Evolutionary conservation across 352 stramenopile species (phyloP).

Genomic region (Phytopythium sindhum): DNA sequence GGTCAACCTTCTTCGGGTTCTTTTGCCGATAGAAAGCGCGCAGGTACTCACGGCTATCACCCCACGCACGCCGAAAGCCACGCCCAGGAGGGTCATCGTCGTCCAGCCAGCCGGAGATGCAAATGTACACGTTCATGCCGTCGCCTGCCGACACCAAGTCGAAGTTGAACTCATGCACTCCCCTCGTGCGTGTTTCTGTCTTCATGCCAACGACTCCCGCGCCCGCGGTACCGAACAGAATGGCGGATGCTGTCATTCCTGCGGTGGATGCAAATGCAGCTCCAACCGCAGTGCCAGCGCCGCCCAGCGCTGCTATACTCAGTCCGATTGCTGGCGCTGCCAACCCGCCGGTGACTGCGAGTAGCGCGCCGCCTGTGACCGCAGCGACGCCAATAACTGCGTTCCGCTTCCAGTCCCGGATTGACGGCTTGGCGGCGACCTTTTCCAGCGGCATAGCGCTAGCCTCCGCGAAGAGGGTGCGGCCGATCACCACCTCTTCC

Average conservation of each 20-base stretch:
- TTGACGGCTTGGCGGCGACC: slow-evolving; percentile 38
- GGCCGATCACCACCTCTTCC: slow-evolving; percentile 69
- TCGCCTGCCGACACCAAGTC: slow-evolving; percentile 76
- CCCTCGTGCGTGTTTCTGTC: slow-evolving; percentile 64
- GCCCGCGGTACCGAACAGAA: slow-evolving; percentile 80
- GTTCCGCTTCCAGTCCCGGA: slow-evolving; percentile 84
- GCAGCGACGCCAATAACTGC: slow-evolving; percentile 62
- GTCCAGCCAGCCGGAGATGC: slow-evolving; percentile 79
- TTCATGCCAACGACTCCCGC: slow-evolving; percentile 80
- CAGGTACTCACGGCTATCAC: slow-evolving; percentile 76
- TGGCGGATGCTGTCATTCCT: slow-evolving; percentile 61
- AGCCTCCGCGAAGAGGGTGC: slow-evolving; percentile 66
- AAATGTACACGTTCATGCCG: slow-evolving; percentile 89
- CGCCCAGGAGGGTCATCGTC: slow-evolving; percentile 52
- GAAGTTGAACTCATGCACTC: slow-evolving; percentile 80
- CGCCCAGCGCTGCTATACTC: slow-evolving; percentile 56
- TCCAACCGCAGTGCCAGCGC: slow-evolving; percentile 61
- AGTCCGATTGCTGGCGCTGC: slow-evolving; percentile 57
- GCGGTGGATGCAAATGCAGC: slow-evolving; percentile 46
- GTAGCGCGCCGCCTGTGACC: slow-evolving; percentile 62
- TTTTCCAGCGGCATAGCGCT: slow-evolving; percentile 75
- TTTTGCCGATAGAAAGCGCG: slow-evolving; percentile 64
- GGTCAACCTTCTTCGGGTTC: slow-evolving; percentile 72
- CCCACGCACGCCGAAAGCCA: slow-evolving; percentile 76
- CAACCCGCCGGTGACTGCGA: slow-evolving; percentile 71